A percentile compares a stretch with the other conserved stretches of the same genome.
These are phyloP conservation scores for Casuarina glauca DNA, from an alignment of 306 rosid species.

Conservation along the genomic window DNA sequence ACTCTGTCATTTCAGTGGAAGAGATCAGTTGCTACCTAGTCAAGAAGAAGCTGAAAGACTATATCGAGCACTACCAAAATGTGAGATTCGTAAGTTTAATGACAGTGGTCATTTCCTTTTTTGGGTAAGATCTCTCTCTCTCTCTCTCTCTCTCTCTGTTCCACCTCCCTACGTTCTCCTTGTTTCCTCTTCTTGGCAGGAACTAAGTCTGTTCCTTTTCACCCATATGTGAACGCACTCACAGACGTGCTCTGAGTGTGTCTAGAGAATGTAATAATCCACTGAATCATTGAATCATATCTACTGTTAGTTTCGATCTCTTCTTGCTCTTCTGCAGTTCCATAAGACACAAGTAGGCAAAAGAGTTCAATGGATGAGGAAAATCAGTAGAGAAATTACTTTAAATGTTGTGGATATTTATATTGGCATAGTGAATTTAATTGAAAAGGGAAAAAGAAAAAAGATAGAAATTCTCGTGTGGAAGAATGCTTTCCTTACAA, in stretches of 20 bases:
- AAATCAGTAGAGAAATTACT: background rate
- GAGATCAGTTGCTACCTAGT: slow-evolving; percentile 72
- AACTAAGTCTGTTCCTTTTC: background rate
- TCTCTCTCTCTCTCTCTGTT: background rate
- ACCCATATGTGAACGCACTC: background rate
- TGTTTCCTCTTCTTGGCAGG: too few relatives aligned
- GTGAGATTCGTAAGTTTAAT: slow-evolving; percentile 60
- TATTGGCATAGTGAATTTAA: background rate
- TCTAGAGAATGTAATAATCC: background rate
- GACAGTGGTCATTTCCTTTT: slow-evolving; percentile 76
- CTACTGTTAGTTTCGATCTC: background rate
- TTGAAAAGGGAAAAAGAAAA: background rate
- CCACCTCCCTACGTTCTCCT: too few relatives aligned
- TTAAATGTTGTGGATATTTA: background rate
- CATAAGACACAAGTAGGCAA: background rate
- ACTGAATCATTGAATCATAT: background rate
- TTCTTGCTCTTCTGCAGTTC: background rate
- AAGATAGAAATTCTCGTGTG: background rate
- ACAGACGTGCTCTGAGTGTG: too few relatives aligned
- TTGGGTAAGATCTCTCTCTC: slow-evolving; percentile 55
- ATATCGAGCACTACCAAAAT: slow-evolving; percentile 38
- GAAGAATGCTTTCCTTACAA: background rate
- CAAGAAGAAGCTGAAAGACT: slow-evolving; percentile 68
- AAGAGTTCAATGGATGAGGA: background rate
- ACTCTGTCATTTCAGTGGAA: slow-evolving; percentile 53